Base-by-base conservation (phyloP, 1,139 yeast genomes). In the Dujonia santamariae region DNA sequence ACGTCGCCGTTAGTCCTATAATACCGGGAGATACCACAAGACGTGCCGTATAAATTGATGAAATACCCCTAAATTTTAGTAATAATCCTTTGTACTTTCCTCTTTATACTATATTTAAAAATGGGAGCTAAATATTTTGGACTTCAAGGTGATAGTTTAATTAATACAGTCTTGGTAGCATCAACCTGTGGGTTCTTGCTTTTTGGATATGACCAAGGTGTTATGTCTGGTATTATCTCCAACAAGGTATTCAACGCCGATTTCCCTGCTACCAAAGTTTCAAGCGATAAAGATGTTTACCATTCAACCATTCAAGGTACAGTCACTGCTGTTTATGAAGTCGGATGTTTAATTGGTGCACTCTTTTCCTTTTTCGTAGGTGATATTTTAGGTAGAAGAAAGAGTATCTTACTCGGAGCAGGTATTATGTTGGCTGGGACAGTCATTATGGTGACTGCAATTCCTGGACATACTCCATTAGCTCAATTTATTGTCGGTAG, bases 121-220 rank as follows among this genome's bases (percentile, higher is more conserved):
- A 26, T 26, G 29, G 9, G 13, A 7, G 11, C 13, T 5, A n/a
- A 28, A 20, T 15, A 30, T 21, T 30, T 30, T 5, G 32, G 32
- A 7, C 18, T 22, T 17, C 14, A 13, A 21, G 32, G 32, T 7
- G 26, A 20, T 12, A 17, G 9, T 7, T 30, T 30, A 13, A 20
- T 20, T 13, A 30, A 30, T n/a, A 5, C 14, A 3, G 16, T 30
- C 4, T 16, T 22, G 12, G 26, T 17, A 15, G 26, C 32, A 7
- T 20, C 32, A 12, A 30, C 26, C 9, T 12, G 15, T 13, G 26
- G 26, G 22, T 31, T 31, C 19, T 39, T 53, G 13, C 39, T 56
- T 66, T 84, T 84, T 50, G 94, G 95, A 39, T 83, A 82, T 50
- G 90, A 84, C 54, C 92, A 84, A 58, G 94, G 94, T 51, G 71